Percentiles rank a stretch among this genome's conserved stretches.
These are phyloP conservation scores for Citrus mangshanensis DNA, from an alignment of 345 rosid species.

Conservation along the genomic window DNA sequence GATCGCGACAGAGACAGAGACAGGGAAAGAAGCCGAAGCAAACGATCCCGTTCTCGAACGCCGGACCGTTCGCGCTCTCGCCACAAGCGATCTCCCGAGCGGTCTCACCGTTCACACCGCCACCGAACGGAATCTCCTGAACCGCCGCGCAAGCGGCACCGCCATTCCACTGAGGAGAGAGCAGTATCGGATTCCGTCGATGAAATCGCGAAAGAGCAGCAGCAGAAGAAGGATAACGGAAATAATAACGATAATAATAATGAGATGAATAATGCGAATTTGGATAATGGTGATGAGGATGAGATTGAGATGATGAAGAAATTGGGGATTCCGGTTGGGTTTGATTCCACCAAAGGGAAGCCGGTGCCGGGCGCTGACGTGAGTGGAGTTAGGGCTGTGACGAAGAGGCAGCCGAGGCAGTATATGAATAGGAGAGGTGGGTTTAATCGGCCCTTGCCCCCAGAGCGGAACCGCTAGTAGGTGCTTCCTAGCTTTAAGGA, in stretches of 20 bases:
- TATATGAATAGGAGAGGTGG: conserved; percentile 97
- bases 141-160: conserved; percentile 51
- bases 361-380: conserved; percentile 79
- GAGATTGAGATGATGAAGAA: conserved; percentile 71
- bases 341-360: conserved; percentile 93
- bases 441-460: conserved; percentile 84
- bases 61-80: conserved; percentile 59
- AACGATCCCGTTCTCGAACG: conserved; percentile 55
- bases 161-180: conserved; percentile 48
- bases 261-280: conserved; percentile 29
- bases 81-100: conserved; percentile 48
- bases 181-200: conserved; percentile 56
- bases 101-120: conserved; percentile 47
- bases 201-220: conserved; percentile 53
- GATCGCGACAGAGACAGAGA: conserved; percentile 28
- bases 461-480: conserved; percentile 66
- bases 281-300: conserved; percentile 53
- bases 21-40: conserved; percentile 53
- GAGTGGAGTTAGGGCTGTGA: conserved; percentile 74
- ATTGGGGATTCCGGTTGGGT: conserved; percentile 84
- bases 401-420: conserved; percentile 89
- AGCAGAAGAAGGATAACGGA: conserved; percentile 35
- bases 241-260: conserved; percentile 13
- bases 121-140: conserved; percentile 62
- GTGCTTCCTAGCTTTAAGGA: background rate